Evolutionary conservation across 2,329 filamentous ascomycete genomes (phyloP), one percentile per base, ranked within the genome.

Genomic region (Orbilia ellipsospora): DNA sequence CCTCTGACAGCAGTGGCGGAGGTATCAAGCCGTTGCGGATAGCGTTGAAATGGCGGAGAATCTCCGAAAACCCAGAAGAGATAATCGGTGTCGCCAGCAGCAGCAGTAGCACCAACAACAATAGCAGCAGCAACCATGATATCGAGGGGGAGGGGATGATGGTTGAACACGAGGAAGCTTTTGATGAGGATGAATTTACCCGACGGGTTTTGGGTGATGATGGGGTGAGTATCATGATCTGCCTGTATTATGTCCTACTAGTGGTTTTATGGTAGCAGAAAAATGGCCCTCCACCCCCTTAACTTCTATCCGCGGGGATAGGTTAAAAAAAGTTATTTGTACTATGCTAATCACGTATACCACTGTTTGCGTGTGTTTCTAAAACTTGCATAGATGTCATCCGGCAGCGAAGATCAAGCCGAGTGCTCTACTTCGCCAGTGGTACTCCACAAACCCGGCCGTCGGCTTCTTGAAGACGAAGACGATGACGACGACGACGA

Each of bases 111-210:
- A 23, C 2, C 20, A 52, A 26, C n/a, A 40, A 31, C 54, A 36
- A 36, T 10, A 10, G 1, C 31, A 36, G 31, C 31, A 36, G 31
- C 31, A 73, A 56, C 36, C 72, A 75, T 36, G 72, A 75, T 64
- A 75, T 75, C 26, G 72, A 75, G 54, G 72, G 72, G 1, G 72
- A 75, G 26, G 72, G 72, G n/a, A 23, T 75, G 23, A 75, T 75
- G 72, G 72, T 75, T 36, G 72, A 75, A 42, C 72, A 65, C 18
- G 64, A 69, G 18, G 72, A 75, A 36, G 72, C 55, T 13, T 75
- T 68, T 51, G 72, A 75, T 44, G 72, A 75, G 28, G 72, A 75
- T 31, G 72, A 75, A 23, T 75, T 75, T 26, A 69, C 72, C 15
- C 52, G 72, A 54, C 52, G 72, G 31, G 72, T 75, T 44, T 40